These are phyloP conservation scores for Aphanomyces invadans DNA, from an alignment of 352 stramenopile genomes.

Conservation along the genomic window DNA sequence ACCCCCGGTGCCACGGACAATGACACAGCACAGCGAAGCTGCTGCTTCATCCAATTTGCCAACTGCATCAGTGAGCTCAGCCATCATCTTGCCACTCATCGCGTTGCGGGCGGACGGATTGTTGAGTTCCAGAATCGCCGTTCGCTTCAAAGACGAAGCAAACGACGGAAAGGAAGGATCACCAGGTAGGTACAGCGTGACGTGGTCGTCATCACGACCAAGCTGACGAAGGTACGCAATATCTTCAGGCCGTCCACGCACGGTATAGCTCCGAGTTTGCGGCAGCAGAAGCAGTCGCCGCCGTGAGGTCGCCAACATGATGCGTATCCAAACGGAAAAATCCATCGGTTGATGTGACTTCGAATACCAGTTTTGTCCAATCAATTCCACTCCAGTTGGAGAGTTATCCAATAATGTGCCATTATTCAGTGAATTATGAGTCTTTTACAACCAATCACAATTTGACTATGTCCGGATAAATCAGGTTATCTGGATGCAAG, in stretches of 20 bases:
- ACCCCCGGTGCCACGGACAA: constrained; percentile 44
- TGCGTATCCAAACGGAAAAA: not conserved
- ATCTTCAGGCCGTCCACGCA: not conserved
- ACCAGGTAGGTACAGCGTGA: constrained; percentile 13
- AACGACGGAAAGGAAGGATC: not conserved
- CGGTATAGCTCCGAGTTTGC: not conserved
- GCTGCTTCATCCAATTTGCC: constrained; percentile 50
- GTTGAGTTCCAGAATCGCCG: constrained; percentile 57
- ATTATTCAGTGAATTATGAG: too few species aligned
- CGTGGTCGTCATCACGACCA: constrained; percentile 1
- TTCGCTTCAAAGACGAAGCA: constrained; percentile 32
- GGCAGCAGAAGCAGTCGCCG: not conserved
- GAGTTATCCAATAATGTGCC: too few species aligned
- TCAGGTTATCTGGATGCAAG: not conserved
- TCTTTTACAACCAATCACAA: too few species aligned
- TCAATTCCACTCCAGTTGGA: too few species aligned
- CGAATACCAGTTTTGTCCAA: not conserved
- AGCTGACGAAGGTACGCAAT: constrained; percentile 4
- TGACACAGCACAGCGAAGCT: constrained; percentile 46
- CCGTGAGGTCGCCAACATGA: too few species aligned
- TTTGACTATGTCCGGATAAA: not conserved
- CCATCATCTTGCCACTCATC: constrained; percentile 85
- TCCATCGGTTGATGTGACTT: not conserved
- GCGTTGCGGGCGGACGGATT: constrained; percentile 63
- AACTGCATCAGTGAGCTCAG: constrained; percentile 65